Evolutionary conservation across 306 rosid genomes (phyloP).

Genomic region (Lablab purpureus): DNA sequence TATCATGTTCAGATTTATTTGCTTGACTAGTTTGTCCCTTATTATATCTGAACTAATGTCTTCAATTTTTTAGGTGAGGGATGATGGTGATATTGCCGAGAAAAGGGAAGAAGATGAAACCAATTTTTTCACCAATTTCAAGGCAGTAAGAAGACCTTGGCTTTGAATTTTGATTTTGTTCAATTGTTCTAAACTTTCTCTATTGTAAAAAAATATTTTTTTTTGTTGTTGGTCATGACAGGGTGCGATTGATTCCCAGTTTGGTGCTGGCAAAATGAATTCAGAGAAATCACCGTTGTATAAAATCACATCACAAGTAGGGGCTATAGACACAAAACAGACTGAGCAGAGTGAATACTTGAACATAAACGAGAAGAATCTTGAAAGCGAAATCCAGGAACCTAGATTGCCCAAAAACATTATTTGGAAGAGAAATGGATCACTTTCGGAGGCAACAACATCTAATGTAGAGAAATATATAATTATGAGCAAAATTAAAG

Average conservation of each 20-base stretch:
- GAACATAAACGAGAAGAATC: constrained; percentile 56
- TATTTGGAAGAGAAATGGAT: constrained; percentile 49
- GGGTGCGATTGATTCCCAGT: constrained; percentile 62
- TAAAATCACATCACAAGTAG: constrained; percentile 49
- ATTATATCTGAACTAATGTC: constrained; percentile 39
- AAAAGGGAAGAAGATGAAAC: constrained; percentile 72
- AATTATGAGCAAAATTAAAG: constrained; percentile 56
- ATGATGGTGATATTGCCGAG: constrained; percentile 71
- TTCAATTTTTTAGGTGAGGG: constrained; percentile 62
- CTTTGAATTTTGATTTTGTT: constrained; percentile 9
- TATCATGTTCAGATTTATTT: constrained; percentile 1
- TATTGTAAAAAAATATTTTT: background rate
- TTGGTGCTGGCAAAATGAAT: constrained; percentile 53
- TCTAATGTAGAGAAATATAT: constrained; percentile 43
- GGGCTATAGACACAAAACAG: constrained; percentile 55
- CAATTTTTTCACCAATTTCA: constrained; percentile 46
- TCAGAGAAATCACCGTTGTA: constrained; percentile 52
- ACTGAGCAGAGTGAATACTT: constrained; percentile 47
- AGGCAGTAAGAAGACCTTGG: constrained; percentile 33
- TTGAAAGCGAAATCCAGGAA: constrained; percentile 60
- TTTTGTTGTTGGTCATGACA: constrained; percentile 44
- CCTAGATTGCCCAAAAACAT: constrained; percentile 54
- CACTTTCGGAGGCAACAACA: constrained; percentile 37
- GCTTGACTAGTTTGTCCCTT: constrained; percentile 14
- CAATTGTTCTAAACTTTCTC: constrained; percentile 21